phyloP scores from a whole-genome alignment of 1,284 basidiomycete genomes.

The Gastroboletus turbinatus region DNA sequence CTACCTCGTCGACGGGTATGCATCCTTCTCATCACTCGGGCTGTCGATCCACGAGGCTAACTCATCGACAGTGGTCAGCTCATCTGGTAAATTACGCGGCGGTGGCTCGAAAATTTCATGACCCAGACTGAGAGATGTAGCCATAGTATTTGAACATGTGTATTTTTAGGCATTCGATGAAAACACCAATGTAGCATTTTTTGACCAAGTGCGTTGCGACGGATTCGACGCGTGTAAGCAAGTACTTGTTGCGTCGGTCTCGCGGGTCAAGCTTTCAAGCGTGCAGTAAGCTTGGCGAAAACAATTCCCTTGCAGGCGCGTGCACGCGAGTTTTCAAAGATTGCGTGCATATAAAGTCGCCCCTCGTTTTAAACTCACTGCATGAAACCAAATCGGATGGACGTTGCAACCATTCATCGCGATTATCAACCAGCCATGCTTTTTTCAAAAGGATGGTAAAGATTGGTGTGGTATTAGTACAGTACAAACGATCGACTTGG shows the following conservation, averaged over 20 bases:
- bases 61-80: conserved; percentile 34
- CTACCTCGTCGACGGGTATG: conserved; percentile 45
- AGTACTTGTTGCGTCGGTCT: too few species aligned
- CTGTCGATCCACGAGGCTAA: not conserved
- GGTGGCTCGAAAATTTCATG: accelerated
- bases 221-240: not conserved
- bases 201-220: not conserved
- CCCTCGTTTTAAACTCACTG: too few species aligned
- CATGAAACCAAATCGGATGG: not conserved
- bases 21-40: not conserved
- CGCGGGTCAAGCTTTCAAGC: too few species aligned
- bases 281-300: too few species aligned
- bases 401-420: too few species aligned
- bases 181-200: not conserved
- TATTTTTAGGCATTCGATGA: conserved; percentile 8
- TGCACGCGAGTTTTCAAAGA: too few species aligned
- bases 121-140: not conserved
- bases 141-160: not conserved
- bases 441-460: too few species aligned
- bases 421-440: too few species aligned
- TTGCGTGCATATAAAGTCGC: too few species aligned
- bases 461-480: not conserved
- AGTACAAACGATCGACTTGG: not conserved
- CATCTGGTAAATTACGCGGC: conserved; percentile 32
- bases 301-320: too few species aligned